phyloP scores from a whole-genome alignment of 345 rosid genomes.

The Fremontodendron californicum region DNA sequence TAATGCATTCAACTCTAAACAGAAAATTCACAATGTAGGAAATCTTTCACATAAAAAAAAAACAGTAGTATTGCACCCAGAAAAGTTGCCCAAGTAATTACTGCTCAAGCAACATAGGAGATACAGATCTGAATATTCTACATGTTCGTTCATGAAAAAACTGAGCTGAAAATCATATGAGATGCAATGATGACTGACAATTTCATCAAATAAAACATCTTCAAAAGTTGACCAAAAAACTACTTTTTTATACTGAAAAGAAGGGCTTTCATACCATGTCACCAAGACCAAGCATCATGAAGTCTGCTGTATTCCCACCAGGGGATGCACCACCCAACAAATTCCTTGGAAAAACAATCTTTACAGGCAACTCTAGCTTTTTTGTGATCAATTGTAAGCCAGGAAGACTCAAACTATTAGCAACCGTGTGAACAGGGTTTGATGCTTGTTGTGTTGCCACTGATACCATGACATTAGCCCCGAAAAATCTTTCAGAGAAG shows the following conservation, averaged over 20 bases:
- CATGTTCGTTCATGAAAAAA: background rate
- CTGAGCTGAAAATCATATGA: background rate
- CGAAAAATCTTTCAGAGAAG: conserved; percentile 96
- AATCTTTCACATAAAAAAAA: background rate
- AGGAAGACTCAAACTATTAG: conserved; percentile 89
- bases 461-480: conserved; percentile 98
- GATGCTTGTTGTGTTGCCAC: conserved; percentile 97
- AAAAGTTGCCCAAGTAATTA: background rate
- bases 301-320: conserved; percentile 62
- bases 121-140: background rate
- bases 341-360: conserved; percentile 84
- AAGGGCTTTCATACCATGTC: conserved; percentile 70
- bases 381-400: conserved; percentile 88
- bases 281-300: conserved; percentile 99
- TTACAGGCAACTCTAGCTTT: conserved; percentile 92
- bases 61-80: background rate
- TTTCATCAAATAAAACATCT: background rate
- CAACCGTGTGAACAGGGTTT: conserved; percentile 93
- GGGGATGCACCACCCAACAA: conserved; percentile 65
- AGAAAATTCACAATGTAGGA: background rate
- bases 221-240: background rate
- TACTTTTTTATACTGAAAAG: conserved; percentile 1
- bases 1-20: background rate
- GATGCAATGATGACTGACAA: background rate
- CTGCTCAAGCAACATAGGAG: background rate